Evolutionary conservation across 1,284 basidiomycete species (phyloP).

Genomic region (Microbotryomycetes sp.): DNA sequence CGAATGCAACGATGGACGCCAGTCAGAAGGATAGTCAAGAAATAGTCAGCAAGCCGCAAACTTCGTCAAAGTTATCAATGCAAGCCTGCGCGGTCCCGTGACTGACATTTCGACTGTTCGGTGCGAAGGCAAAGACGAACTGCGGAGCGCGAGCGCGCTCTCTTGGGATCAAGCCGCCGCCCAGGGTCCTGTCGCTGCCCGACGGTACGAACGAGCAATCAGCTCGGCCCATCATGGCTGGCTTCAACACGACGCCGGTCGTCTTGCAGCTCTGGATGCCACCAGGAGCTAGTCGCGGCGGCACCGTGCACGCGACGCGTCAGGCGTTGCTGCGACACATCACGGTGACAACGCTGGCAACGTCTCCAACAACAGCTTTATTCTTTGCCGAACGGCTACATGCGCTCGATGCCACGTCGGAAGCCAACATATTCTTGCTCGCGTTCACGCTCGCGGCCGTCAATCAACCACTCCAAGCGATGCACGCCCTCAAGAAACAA

Average conservation of each 20-base stretch:
- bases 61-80: not conserved
- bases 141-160: no score
- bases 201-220: no score
- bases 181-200: no score
- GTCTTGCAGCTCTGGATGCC: not conserved
- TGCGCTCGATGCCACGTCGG: constrained; percentile 31
- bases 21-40: no score
- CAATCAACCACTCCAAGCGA: constrained; percentile 24
- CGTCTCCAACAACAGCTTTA: constrained; percentile 30
- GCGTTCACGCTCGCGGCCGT: constrained; percentile 17
- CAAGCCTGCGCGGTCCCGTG: no score
- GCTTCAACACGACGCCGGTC: not conserved
- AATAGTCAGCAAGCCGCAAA: no score
- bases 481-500: constrained; percentile 32
- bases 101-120: not conserved
- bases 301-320: no score
- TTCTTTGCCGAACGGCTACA: constrained; percentile 37
- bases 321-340: constrained; percentile 12
- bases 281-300: no score
- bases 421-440: constrained; percentile 31
- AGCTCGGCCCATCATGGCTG: no score
- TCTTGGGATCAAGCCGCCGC: no score
- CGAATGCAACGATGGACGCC: not conserved
- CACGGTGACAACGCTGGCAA: constrained; percentile 9
- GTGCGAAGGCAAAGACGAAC: no score